Evolutionary conservation across 306 rosid species (phyloP).

Genomic region (Cucumis hystrix): DNA sequence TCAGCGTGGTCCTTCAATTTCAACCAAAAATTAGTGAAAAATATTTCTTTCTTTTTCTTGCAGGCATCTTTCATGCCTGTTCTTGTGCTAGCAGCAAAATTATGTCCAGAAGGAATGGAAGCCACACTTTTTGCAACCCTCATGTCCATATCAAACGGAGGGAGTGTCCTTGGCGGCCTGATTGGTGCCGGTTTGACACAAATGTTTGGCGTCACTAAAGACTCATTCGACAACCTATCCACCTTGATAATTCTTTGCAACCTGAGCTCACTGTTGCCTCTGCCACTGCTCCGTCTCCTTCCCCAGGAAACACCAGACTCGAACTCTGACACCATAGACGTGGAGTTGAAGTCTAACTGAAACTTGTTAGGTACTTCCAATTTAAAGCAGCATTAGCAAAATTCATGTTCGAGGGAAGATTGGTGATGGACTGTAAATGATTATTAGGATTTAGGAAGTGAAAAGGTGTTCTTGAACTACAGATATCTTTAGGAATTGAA

Average conservation of each 20-base stretch:
- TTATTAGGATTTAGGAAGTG: background rate
- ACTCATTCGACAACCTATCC: conserved; percentile 69
- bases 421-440: background rate
- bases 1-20: background rate
- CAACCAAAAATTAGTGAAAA: background rate
- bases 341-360: conserved; percentile 75
- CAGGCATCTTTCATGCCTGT: conserved; percentile 98
- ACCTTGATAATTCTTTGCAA: conserved; percentile 75
- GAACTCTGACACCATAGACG: conserved; percentile 28
- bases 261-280: conserved; percentile 79
- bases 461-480: background rate
- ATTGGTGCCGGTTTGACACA: conserved; percentile 94
- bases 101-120: conserved; percentile 98
- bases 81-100: conserved; percentile 87
- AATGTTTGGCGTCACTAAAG: conserved; percentile 77
- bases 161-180: conserved; percentile 87
- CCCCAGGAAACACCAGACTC: conserved; percentile 44
- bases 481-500: background rate
- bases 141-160: conserved; percentile 90
- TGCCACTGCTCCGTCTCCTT: conserved; percentile 89
- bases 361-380: conserved; percentile 2
- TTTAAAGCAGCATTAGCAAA: background rate
- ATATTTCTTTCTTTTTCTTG: background rate
- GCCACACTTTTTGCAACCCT: conserved; percentile 98
- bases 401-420: background rate